Base-by-base conservation (phyloP, 2,329 filamentous ascomycete species). In the Daldinia sp. region DNA sequence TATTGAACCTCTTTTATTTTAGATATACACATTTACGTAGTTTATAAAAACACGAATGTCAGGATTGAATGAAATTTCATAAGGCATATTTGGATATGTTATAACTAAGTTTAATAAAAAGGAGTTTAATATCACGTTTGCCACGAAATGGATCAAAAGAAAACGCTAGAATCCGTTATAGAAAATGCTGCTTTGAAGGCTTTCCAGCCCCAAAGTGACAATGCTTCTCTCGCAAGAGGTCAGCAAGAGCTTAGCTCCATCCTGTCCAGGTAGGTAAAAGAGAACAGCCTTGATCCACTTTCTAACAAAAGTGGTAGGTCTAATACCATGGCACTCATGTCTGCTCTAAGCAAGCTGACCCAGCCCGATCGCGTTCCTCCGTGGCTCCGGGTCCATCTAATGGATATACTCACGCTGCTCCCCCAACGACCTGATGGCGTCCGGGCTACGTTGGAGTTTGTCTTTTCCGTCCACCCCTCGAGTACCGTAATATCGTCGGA, bases 391-490 rank as follows among this genome's bases (percentile, higher is more conserved):
- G 68, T 80, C 15, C 81, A 81, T 39, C 72, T 92, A 1, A 79
- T 88, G 68, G 81, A 81, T 58, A 80, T 84, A 10, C 79, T 92
- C 43, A 86, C 88, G 1, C 73, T 81, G 10, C 71, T 92, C 8
- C 89, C 90, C 1, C 78, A 91, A 23, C 81, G 89, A 3, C 77
- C 79, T 2, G 82, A 86, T 63, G 90, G 90, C 15, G 87, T 92
- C 11, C 83, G 89, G 30, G 83, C 86, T 23, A 89, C 87, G 0
- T 80, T 92, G 63, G 89, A 92, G 71, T 92, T 92, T 71, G 81
- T 92, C 32, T 89, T 91, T 59, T 83, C 88, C 1, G 86, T 90
- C 5, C 89, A 91, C 63, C 85, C 89, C 0, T 82, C 84, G 63
- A 81, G 78, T 66, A 76, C 77, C 5, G 74, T 78, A 58, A 75